Evolutionary conservation across 2,329 filamentous ascomycete species (phyloP).

Genomic region (Calonectria fujianensis): DNA sequence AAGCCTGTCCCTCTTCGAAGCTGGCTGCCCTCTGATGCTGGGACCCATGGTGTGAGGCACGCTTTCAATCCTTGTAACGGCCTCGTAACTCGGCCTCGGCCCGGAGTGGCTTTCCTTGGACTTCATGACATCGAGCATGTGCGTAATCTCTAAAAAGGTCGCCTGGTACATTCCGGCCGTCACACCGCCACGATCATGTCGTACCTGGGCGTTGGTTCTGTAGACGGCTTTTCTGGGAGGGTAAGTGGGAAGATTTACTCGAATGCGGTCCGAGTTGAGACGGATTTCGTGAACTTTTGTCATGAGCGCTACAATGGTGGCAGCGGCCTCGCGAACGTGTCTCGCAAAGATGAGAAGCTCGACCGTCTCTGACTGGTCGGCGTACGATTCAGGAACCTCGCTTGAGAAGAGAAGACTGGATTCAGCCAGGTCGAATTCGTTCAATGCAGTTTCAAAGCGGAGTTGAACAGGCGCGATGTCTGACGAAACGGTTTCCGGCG

Average conservation of each 20-base stretch:
- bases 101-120: slow-evolving; percentile 58
- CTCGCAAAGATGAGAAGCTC: slow-evolving; percentile 74
- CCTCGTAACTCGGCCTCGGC: slow-evolving; percentile 47
- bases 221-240: slow-evolving; percentile 72
- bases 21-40: slow-evolving; percentile 59
- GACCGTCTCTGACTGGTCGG: slow-evolving; percentile 69
- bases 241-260: slow-evolving; percentile 71
- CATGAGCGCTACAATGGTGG: slow-evolving; percentile 67
- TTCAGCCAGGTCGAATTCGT: slow-evolving; percentile 69
- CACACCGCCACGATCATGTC: slow-evolving; percentile 75
- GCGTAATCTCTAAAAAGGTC: slow-evolving; percentile 66
- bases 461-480: slow-evolving; percentile 64
- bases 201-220: slow-evolving; percentile 73
- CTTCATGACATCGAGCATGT: slow-evolving; percentile 66
- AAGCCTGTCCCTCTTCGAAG: slow-evolving; percentile 61
- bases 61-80: slow-evolving; percentile 56
- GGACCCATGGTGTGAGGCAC: slow-evolving; percentile 63
- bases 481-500: slow-evolving; percentile 63
- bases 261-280: slow-evolving; percentile 61
- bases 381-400: slow-evolving; percentile 66
- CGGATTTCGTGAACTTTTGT: slow-evolving; percentile 70
- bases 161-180: slow-evolving; percentile 71
- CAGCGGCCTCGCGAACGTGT: slow-evolving; percentile 71
- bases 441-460: slow-evolving; percentile 65
- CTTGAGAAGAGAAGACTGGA: slow-evolving; percentile 67